phyloP scores from a whole-genome alignment of 1,139 yeast genomes.

The Pneumocystis oryctolagi region DNA sequence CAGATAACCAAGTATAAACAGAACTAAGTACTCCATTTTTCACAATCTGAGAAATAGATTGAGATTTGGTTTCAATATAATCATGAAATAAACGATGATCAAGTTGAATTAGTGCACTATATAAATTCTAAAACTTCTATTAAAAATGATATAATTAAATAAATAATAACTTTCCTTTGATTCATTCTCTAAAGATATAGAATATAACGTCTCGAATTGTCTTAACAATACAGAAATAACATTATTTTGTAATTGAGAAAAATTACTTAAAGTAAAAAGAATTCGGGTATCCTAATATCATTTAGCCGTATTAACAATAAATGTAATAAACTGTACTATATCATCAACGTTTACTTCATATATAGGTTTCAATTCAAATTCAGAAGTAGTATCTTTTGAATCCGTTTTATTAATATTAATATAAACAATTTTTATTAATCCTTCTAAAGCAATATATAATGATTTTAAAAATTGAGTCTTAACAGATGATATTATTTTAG shows the following conservation, averaged over 20 bases:
- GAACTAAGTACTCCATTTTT: slow-evolving; percentile 32
- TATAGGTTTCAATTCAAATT: background rate
- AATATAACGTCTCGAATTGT: slow-evolving; percentile 36
- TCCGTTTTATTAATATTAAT: slow-evolving; percentile 7
- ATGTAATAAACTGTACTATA: slow-evolving; percentile 17
- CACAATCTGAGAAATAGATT: slow-evolving; percentile 34
- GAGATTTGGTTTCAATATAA: slow-evolving; percentile 37
- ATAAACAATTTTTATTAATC: slow-evolving; percentile 16
- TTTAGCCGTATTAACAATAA: slow-evolving; percentile 17
- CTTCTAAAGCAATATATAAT: slow-evolving; percentile 23
- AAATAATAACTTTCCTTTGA: background rate
- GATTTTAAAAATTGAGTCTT: slow-evolving; percentile 29
- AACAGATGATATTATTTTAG: slow-evolving; percentile 31
- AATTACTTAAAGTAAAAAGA: slow-evolving; percentile 30
- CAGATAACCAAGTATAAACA: slow-evolving; percentile 33
- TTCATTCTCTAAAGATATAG: slow-evolving; percentile 20
- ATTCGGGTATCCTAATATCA: slow-evolving; percentile 9
- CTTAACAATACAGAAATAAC: slow-evolving; percentile 36
- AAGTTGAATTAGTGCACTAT: slow-evolving; percentile 33
- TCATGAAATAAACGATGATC: slow-evolving; percentile 39
- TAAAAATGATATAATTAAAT: slow-evolving; percentile 22
- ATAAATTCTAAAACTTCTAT: slow-evolving; percentile 27
- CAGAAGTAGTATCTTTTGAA: background rate
- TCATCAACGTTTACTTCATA: background rate
- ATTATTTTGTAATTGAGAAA: slow-evolving; percentile 32